Evolutionary conservation across 2,329 filamentous ascomycete genomes (phyloP).

Genomic region (Hirsutella rhossiliensis): DNA sequence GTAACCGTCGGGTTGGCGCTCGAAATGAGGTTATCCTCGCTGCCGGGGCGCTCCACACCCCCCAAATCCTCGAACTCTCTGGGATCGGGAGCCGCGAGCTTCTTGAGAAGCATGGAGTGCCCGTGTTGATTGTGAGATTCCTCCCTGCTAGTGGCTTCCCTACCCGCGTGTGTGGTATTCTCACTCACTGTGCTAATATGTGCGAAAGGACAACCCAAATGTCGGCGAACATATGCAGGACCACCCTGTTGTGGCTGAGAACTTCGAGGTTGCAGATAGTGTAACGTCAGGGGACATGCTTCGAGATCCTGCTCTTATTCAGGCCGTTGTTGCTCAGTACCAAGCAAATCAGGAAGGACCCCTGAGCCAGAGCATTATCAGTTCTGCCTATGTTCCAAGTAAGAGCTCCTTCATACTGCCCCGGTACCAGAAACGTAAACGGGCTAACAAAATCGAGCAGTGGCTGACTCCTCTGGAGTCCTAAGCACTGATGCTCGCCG

Average conservation of each 20-base stretch:
- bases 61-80: slow-evolving; percentile 30
- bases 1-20: neutral
- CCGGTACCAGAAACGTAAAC: too few relatives aligned
- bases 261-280: neutral
- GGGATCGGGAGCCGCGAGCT: slow-evolving; percentile 23
- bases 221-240: neutral
- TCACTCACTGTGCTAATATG: too few relatives aligned
- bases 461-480: too few relatives aligned
- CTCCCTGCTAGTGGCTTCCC: too few relatives aligned
- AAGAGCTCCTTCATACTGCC: too few relatives aligned
- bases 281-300: neutral
- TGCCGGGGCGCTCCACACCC: slow-evolving; percentile 28
- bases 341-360: too few relatives aligned
- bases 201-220: neutral
- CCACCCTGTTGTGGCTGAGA: neutral
- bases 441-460: too few relatives aligned
- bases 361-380: too few relatives aligned
- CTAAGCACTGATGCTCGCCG: too few relatives aligned
- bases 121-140: neutral
- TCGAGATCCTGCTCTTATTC: neutral
- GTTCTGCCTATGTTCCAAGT: too few relatives aligned
- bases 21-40: slow-evolving; percentile 18
- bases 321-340: neutral
- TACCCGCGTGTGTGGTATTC: too few relatives aligned
- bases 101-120: slow-evolving; percentile 13